Evolutionary conservation across 1,284 basidiomycete species (phyloP), one percentile per base, ranked within the genome.

Genomic region (Gymnopus androsaceus): DNA sequence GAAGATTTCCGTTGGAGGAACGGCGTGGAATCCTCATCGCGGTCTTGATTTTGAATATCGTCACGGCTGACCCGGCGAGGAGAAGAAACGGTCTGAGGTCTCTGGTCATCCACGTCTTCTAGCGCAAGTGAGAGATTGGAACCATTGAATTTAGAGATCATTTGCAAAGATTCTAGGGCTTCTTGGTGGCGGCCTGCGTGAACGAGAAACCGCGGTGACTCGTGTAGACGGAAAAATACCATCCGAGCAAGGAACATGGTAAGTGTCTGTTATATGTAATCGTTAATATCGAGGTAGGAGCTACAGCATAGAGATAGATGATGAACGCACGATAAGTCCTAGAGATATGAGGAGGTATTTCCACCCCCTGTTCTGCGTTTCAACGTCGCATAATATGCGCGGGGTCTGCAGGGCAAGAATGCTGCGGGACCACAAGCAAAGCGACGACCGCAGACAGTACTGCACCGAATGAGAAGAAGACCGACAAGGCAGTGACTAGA

Each of bases 391-490:
- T 1, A 75, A 67, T 9, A 37, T 12, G 17, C 67, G 66, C 14
- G 73, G 64, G n/a, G 2, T 72, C 59, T 25, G 74, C 71, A 1
- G 78, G 72, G 67, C 95, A 98, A 1, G 91, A 92, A 61, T 85
- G 77, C 15, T 79, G 73, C 0, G 95, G 95, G 31, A 98, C 82
- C 47, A 95, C 79, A 28, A 88, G 56, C 30, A 94, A 80, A 28
- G 85, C 92, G 34, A 94, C 83, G 8, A 92, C 69, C 0, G 94
- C 92, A 2, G 92, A 80, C 6, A 96, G 69, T 25, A 97, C 92
- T 0, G 94, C 87, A 40, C 95, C 95, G 45, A 96, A 75, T 3
- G 93, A 95, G 76, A 97, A 97, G 77, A 98, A 99, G 19, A 97
- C 85, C 4, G 94, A 96, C n/a, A 98, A 82, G 0, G 91, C 92